Base-by-base conservation (phyloP, 176 grass and related monocot species). In the Pharus latifolius region DNA sequence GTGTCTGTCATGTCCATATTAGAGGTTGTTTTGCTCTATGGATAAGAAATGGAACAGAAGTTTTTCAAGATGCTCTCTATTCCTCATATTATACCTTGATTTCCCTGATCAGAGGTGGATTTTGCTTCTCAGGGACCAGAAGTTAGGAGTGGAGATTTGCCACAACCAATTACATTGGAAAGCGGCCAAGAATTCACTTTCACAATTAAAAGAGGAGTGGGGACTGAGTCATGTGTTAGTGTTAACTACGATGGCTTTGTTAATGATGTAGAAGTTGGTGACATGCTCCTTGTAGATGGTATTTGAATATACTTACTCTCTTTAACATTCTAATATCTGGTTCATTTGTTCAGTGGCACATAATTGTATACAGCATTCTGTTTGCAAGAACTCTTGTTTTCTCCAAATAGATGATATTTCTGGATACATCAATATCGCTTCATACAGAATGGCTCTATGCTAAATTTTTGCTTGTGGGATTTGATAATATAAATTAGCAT, bases 281-380 rank as follows among this genome's bases (percentile, higher is more conserved):
- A 88, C 76, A 99, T 99, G 81, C 84, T 99, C 72, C 86, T 99
- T 62, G 95, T 99, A 42, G 95, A 99, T 70, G 95, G 90, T 94
- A 80, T 43, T 70, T 70, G 56, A 47, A 72, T 45, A 8, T 71
- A 63, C 10, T 15, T 35, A 46, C 46, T 46, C 12, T 29, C 14
- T 14, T 69, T 62, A 40, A 43, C 51, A 37, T 73, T 52, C 6
- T 14, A 58, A 33, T 24, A 26, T 45, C 67, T 67, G 5, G 2
- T 17, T 62, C 37, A 13, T 48, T 69, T 68, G 35, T 52, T 17
- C 0, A 18, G 47, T 31, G 12, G 17, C 12, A 55, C 46, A 48
- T 61, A 22, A 69, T 80, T 55, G 17, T 58, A 30, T 65, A 47
- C 66, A 63, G 15, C 0, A 1, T 60, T n/a, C n/a, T n/a, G n/a